These are phyloP conservation scores for Dichotomopilus funicola DNA, from an alignment of 2,329 filamentous ascomycete genomes.

Conservation along the genomic window DNA sequence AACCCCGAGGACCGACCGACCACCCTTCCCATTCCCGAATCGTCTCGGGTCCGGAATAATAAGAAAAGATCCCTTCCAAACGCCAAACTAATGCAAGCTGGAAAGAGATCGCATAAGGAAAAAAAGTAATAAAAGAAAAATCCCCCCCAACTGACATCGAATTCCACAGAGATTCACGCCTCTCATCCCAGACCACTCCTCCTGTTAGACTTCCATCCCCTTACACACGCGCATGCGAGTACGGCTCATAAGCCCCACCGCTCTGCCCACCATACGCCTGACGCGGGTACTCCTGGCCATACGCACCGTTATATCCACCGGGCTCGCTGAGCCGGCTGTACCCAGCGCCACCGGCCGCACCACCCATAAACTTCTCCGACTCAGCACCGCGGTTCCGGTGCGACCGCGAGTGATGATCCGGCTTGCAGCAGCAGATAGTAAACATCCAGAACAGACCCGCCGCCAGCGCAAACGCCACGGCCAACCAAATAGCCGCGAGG, in stretches of 20 bases:
- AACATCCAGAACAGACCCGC: slow-evolving; percentile 86
- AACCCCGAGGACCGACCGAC: background rate
- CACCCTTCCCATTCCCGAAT: background rate
- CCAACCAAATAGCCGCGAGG: slow-evolving; percentile 71
- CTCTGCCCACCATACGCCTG: slow-evolving; percentile 27
- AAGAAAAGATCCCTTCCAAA: slow-evolving; percentile 5
- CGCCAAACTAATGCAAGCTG: slow-evolving; percentile 11
- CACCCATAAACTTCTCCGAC: slow-evolving; percentile 44
- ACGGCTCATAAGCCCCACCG: slow-evolving; percentile 58
- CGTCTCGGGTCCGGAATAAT: background rate
- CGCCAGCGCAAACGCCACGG: slow-evolving; percentile 66
- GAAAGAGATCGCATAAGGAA: background rate
- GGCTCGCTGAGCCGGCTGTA: slow-evolving; percentile 43
- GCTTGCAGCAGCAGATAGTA: slow-evolving; percentile 82
- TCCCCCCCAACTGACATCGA: background rate
- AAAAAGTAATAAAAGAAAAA: background rate
- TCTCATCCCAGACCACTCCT: no score
- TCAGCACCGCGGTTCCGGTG: slow-evolving; percentile 30
- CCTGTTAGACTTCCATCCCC: background rate
- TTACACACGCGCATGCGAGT: slow-evolving; percentile 49
- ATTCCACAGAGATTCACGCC: no score
- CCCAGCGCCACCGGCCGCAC: slow-evolving; percentile 26
- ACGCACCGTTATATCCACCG: slow-evolving; percentile 25
- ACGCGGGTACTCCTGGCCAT: slow-evolving; percentile 13
- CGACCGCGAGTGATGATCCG: slow-evolving; percentile 40